Percentiles rank a stretch among this genome's conserved stretches.
Conservation (phyloP, 2,329 filamentous ascomycete genomes). For the Simplicillium aogashimaense region DNA sequence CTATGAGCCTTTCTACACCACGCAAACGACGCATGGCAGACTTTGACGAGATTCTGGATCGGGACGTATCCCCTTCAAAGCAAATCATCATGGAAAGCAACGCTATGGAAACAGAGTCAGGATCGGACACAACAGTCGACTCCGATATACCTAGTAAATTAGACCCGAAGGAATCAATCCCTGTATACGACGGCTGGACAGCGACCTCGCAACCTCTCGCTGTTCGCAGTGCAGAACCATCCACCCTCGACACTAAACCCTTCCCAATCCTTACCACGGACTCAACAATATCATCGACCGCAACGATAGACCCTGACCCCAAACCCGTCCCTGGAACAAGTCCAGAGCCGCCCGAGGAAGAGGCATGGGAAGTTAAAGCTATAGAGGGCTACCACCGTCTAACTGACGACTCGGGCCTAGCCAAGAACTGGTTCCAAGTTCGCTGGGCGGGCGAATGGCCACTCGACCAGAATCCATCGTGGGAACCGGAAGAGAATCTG, state of each 20-base stretch:
- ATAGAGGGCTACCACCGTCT: slow-evolving; percentile 12
- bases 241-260: no score
- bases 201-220: no score
- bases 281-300: not conserved
- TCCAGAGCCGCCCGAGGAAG: not conserved
- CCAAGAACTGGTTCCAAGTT: slow-evolving; percentile 34
- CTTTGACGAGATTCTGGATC: slow-evolving; percentile 14
- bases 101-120: not conserved
- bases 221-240: no score
- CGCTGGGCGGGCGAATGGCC: slow-evolving; percentile 50
- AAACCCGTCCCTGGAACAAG: not conserved
- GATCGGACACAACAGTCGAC: no score
- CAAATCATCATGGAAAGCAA: slow-evolving; percentile 15
- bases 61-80: slow-evolving; percentile 15
- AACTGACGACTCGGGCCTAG: slow-evolving; percentile 34
- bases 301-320: not conserved
- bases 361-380: not conserved
- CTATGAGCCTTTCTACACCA: slow-evolving; percentile 25
- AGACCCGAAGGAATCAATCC: not conserved
- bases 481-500: slow-evolving; percentile 47
- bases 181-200: no score
- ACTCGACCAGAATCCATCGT: slow-evolving; percentile 42
- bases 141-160: not conserved
- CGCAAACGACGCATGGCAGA: slow-evolving; percentile 19
- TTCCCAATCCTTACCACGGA: no score